A percentile compares a stretch with the other conserved stretches of the same genome.
Evolutionary conservation across 192 early-diverging fungal genomes (phyloP).

Genomic region (Obelidium mucronatum): DNA sequence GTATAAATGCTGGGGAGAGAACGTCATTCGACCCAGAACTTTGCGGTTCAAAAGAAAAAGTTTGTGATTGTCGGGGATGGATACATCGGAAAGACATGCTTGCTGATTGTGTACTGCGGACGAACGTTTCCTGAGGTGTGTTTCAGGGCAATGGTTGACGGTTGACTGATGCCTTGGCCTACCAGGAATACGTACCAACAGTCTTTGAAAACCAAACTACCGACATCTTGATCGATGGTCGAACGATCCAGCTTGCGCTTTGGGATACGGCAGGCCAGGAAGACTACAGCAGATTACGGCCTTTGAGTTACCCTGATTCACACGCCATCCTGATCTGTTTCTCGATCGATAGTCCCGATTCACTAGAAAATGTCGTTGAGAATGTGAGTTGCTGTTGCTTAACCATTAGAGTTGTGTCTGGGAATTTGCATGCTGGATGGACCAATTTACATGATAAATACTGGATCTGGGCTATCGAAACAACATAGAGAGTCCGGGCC

Average conservation of each 20-base stretch:
- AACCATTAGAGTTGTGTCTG: too few relatives aligned
- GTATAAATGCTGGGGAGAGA: too few relatives aligned
- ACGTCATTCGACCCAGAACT: too few relatives aligned
- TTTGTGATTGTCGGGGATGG: slow-evolving; percentile 88
- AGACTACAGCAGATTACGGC: slow-evolving; percentile 90
- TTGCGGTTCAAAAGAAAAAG: slow-evolving; percentile 70
- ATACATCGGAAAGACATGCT: slow-evolving; percentile 80
- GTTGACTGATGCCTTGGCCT: too few relatives aligned
- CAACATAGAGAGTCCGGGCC: too few relatives aligned
- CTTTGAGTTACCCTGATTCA: slow-evolving; percentile 86
- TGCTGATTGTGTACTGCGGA: slow-evolving; percentile 81
- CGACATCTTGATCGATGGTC: slow-evolving; percentile 80
- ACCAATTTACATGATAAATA: too few relatives aligned
- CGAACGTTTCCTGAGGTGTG: slow-evolving; percentile 83
- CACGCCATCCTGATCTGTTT: slow-evolving; percentile 92
- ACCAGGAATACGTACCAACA: slow-evolving; percentile 53
- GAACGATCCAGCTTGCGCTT: slow-evolving; percentile 79
- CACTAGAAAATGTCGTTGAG: slow-evolving; percentile 80
- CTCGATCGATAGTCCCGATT: slow-evolving; percentile 84
- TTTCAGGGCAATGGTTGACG: too few relatives aligned
- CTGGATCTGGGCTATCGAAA: too few relatives aligned
- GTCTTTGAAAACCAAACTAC: slow-evolving; percentile 88
- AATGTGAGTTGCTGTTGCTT: slow-evolving; percentile 36
- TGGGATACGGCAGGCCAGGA: slow-evolving; percentile 98
- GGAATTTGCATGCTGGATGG: too few relatives aligned